phyloP scores from a whole-genome alignment of 768 basidiomycete genomes.

The Tremella yokohamensis region DNA sequence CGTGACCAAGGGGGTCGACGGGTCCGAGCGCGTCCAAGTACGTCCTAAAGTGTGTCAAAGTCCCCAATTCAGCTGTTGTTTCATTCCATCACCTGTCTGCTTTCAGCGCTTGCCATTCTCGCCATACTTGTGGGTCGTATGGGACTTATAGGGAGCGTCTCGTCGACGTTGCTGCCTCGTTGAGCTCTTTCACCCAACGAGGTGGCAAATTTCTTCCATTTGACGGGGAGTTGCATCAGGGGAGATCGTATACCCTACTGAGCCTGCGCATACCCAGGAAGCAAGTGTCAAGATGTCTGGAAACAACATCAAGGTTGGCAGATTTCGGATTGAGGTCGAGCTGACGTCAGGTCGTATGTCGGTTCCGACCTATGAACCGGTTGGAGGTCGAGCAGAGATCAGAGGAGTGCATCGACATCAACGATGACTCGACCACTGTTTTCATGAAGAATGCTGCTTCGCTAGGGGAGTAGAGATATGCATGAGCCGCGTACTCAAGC shows the following conservation, averaged over 20 bases:
- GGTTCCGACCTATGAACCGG: slow-evolving; percentile 92
- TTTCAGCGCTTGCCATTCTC: too few species aligned
- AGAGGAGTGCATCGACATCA: slow-evolving; percentile 82
- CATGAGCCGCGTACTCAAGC: slow-evolving; percentile 28
- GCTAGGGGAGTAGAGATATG: slow-evolving; percentile 47
- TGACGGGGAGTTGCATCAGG: neutral
- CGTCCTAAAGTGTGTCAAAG: too few species aligned
- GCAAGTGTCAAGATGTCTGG: slow-evolving; percentile 35
- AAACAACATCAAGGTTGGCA: slow-evolving; percentile 50
- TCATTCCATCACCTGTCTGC: too few species aligned
- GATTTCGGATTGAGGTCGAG: neutral
- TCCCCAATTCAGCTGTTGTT: too few species aligned
- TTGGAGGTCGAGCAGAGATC: slow-evolving; percentile 75
- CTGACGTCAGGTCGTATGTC: slow-evolving; percentile 42
- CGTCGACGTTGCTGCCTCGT: too few species aligned
- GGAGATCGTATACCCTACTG: too few species aligned
- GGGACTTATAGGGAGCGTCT: too few species aligned
- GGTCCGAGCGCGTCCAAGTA: slow-evolving; percentile 1
- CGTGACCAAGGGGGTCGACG: neutral
- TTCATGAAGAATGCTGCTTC: slow-evolving; percentile 60
- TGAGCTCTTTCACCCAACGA: neutral
- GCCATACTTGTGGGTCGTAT: too few species aligned
- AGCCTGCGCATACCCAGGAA: too few species aligned
- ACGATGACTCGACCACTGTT: slow-evolving; percentile 82
- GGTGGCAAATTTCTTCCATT: neutral